Conservation (phyloP, 345 rosid species). For the Gossypium sturtianum region DNA sequence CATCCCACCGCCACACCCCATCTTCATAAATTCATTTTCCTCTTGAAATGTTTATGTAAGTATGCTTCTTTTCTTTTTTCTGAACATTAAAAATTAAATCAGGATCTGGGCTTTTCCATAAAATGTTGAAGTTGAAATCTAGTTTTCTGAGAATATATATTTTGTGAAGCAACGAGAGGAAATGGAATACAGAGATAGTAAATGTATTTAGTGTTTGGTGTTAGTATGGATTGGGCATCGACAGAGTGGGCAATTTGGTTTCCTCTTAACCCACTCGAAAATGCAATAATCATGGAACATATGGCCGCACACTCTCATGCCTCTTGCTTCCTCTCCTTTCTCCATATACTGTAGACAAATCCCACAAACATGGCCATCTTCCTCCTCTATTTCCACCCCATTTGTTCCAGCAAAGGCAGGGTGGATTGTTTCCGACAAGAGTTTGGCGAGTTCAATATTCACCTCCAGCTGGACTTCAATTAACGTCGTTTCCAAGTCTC, state of each 20-base stretch:
- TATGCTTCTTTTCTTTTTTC: no score
- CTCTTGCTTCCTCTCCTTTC: slow-evolving; percentile 3
- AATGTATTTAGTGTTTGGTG: no score
- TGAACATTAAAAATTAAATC: no score
- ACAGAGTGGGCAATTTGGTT: neutral
- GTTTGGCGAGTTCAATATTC: neutral
- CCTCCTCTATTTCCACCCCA: neutral
- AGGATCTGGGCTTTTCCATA: no score
- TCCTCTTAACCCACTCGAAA: slow-evolving; percentile 1
- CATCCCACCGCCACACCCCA: no score
- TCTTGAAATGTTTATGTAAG: no score
- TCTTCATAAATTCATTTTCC: no score
- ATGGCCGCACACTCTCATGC: neutral
- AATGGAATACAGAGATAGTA: no score
- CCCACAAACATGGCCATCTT: neutral
- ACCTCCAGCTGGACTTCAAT: neutral
- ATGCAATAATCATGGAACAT: neutral
- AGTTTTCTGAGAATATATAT: no score
- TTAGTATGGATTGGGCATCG: neutral
- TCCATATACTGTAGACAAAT: neutral
- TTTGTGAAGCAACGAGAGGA: no score
- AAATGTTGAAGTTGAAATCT: no score
- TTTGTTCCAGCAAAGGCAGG: neutral
- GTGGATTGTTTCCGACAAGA: neutral
- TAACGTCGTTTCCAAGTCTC: neutral